phyloP scores from a whole-genome alignment of 257 asterid species.

The Solanum medicagineum region DNA sequence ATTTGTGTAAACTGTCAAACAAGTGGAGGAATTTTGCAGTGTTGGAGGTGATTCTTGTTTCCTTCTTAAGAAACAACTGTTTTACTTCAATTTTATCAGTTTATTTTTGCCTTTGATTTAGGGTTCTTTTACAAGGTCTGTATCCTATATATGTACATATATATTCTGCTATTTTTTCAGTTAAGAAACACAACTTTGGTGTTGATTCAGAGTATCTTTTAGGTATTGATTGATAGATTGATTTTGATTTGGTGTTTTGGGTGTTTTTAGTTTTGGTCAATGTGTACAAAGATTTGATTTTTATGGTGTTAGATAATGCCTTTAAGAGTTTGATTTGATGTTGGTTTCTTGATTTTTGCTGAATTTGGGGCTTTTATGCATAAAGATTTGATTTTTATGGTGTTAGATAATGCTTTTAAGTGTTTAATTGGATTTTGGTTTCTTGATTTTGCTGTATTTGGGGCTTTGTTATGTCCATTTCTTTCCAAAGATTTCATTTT shows the following conservation, averaged over 20 bases:
- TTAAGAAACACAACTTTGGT: neutral
- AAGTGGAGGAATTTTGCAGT: neutral
- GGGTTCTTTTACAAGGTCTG: slow-evolving; percentile 1
- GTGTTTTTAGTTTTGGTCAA: neutral
- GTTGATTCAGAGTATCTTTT: neutral
- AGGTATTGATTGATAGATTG: neutral
- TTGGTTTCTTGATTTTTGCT: neutral
- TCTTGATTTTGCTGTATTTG: neutral
- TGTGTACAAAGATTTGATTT: neutral
- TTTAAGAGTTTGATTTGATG: neutral
- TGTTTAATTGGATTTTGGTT: neutral
- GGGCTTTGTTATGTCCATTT: neutral
- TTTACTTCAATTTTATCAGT: slow-evolving; percentile 18
- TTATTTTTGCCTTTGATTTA: slow-evolving; percentile 16
- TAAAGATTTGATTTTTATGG: neutral
- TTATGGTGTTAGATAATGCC: neutral
- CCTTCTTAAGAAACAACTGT: slow-evolving; percentile 17
- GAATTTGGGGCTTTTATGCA: neutral
- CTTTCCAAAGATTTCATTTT: neutral
- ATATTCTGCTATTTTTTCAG: neutral
- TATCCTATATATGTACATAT: neutral
- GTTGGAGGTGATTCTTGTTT: slow-evolving; percentile 2
- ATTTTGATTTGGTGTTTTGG: neutral
- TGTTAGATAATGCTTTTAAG: neutral
- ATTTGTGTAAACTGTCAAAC: neutral